Evolutionary conservation across 139 green algal species (phyloP).

Genomic region (Pleodorina starrii): DNA sequence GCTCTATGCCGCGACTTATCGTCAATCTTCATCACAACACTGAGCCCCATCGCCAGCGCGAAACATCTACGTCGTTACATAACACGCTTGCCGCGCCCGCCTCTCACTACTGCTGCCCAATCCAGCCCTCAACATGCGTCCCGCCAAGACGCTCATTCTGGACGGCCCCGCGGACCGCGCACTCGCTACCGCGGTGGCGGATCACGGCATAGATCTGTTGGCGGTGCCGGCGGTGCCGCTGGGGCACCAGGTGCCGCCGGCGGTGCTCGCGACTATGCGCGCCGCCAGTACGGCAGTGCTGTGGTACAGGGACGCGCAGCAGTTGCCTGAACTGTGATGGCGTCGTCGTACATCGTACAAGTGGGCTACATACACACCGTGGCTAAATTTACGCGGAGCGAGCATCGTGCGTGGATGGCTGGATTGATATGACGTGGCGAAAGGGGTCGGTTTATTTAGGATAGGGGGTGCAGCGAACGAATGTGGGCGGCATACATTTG

Average conservation of each 20-base stretch:
- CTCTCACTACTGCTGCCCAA: not conserved
- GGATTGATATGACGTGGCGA: too few relatives aligned
- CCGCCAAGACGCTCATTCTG: conserved; percentile 14
- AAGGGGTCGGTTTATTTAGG: too few relatives aligned
- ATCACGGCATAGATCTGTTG: conserved; percentile 5
- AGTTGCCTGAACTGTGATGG: too few relatives aligned
- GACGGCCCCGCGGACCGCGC: conserved; percentile 27
- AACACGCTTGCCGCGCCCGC: not conserved
- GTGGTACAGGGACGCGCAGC: conserved; percentile 36
- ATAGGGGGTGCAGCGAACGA: too few relatives aligned
- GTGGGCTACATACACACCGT: too few relatives aligned
- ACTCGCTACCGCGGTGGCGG: not conserved
- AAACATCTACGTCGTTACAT: not conserved
- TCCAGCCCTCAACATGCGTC: not conserved
- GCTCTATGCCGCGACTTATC: not conserved
- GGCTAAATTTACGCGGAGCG: too few relatives aligned
- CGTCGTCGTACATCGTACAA: too few relatives aligned
- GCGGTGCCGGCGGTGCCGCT: not conserved
- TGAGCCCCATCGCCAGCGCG: not conserved
- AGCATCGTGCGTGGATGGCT: too few relatives aligned
- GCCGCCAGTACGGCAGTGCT: conserved; percentile 11
- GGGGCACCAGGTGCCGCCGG: not conserved
- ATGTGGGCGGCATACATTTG: too few relatives aligned
- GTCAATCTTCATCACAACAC: not conserved
- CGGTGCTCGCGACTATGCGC: conserved; percentile 28